phyloP scores from a whole-genome alignment of 805 yeast species.

The Yarrowia divulgata region DNA sequence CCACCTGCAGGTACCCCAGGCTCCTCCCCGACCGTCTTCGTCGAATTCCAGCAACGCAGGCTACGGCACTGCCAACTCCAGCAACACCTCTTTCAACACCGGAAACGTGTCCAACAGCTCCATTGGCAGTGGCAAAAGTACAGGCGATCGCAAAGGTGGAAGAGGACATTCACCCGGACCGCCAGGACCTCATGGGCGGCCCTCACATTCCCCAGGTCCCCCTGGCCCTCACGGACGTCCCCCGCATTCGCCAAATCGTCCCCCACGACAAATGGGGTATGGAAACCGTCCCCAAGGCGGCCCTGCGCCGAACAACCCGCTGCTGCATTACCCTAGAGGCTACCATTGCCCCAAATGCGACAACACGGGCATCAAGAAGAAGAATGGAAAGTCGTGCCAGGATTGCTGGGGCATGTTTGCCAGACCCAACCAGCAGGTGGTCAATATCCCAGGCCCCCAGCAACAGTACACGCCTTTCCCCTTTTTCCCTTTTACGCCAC shows the following conservation, averaged over 20 bases:
- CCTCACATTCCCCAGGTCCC: not conserved
- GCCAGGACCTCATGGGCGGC: conserved; percentile 13
- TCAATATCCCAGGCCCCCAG: conserved; percentile 44
- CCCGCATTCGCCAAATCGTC: conserved; percentile 19
- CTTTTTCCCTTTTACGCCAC: conserved; percentile 43
- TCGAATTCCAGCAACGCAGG: not conserved
- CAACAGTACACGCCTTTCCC: conserved; percentile 41
- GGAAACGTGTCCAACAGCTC: conserved; percentile 5
- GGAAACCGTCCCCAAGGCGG: conserved; percentile 42
- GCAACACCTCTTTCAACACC: not conserved
- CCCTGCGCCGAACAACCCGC: conserved; percentile 52
- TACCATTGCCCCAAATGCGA: conserved; percentile 71
- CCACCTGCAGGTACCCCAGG: conserved; percentile 1
- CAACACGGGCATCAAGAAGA: conserved; percentile 71
- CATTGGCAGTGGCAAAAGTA: not conserved
- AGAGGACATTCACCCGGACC: conserved; percentile 11
- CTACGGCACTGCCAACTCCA: not conserved
- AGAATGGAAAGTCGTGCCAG: conserved; percentile 70
- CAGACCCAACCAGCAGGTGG: conserved; percentile 49
- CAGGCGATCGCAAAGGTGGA: not conserved
- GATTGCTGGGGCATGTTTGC: conserved; percentile 74
- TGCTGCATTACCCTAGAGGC: conserved; percentile 71
- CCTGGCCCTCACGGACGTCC: conserved; percentile 15
- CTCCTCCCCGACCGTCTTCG: conserved; percentile 5
- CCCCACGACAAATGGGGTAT: conserved; percentile 39